Base-by-base conservation (phyloP, 2,329 filamentous ascomycete genomes). In the Lasiodiplodia sp. region DNA sequence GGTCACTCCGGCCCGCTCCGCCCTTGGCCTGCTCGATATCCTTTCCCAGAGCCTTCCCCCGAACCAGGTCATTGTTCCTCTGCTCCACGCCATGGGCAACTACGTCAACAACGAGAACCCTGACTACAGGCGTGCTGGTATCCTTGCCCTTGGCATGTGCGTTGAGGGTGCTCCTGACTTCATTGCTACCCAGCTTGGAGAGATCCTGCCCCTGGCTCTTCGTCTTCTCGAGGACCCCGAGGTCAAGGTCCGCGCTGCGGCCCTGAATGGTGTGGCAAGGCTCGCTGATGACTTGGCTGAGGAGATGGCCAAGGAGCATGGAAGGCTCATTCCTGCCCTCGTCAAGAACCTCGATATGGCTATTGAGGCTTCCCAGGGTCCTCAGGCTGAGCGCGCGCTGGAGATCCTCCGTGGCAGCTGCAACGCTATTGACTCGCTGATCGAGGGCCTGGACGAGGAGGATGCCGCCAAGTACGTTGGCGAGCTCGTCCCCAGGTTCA, bases 131-230 rank as follows among this genome's bases (percentile, higher is more conserved):
- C 92, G 95, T 81, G 94, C 95, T 67, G 94, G 92, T 81, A 96
- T 98, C 77, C 86, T 98, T 71, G 91, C 95, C 60, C 87, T 99
- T 5, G 95, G 95, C 69, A 96, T 95, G 84, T 95, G 93, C 74
- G 95, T 97, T 66, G 96, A 98, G 84, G 96, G 96, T 74, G 95
- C 96, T 37, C 96, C 96, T 18, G 96, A 99, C 80, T 99, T 98
- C 82, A 94, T 98, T 76, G 93, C 93, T 71, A 97, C 94, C 23
- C 96, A 99, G 82, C 88, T 98, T 71, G 87, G 91, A 76, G 88
- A 91, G 72, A 91, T 98, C 72, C 88, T 98, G 79, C 96, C 96
- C 60, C 86, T 92, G 73, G 89, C 98, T 69, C 86, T 97, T 69
- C 89, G 89, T 75, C 87, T 98, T 10, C 88, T 99, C 49, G 87